Base-by-base conservation (phyloP, 2,329 filamentous ascomycete genomes). In the Tolypocladium tropicale region DNA sequence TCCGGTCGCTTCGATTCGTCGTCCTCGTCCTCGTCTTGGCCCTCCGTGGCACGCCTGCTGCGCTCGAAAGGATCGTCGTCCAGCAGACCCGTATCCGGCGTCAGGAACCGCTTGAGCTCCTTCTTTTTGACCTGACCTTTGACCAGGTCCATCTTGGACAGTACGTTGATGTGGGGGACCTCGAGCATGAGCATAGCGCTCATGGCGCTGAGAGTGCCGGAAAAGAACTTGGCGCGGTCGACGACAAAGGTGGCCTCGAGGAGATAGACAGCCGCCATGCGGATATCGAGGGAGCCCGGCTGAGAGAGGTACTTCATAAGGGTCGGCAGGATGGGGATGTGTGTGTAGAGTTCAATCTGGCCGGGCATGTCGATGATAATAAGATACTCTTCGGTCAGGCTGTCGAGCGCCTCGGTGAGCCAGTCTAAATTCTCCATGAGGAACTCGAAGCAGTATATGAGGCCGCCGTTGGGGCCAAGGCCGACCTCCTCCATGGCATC, bases 301-400 rank as follows among this genome's bases (percentile, higher is more conserved):
- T 88, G 83, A 46, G 87, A 90, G 53, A 97, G 80, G 68, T 90
- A 90, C 66, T 86, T 87, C 62, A 93, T 85, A 52, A 99, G 82
- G 23, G 85, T 83, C 1, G 94, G 94, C 34, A 99, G 78, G 62
- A 99, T 88, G 41, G 94, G 94, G 36, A 97, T 89, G 70, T 99
- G 94, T 2, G 93, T 97, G 75, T 97, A 99, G 16, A 99, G 83
- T 75, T 99, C 94, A 72, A 99, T 97, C 76, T 99, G 94, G 56
- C 94, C 94, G 0, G 94, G 94, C 89, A 97, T 96, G 74, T 99
- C 94, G 74, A 99, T 91, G 60, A 99, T 89, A 72, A 97, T 95
- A 60, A 99, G 82, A 72, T 96, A 96, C 66, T 97, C 94, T 65
- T 99, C 94, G 11, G 90, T 93, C 56, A 95, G 78, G 46, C 85